A percentile compares a stretch with the other conserved stretches of the same genome.
These are phyloP conservation scores for Boletus semigastroideus DNA, from an alignment of 1,284 basidiomycete genomes.

Conservation along the genomic window DNA sequence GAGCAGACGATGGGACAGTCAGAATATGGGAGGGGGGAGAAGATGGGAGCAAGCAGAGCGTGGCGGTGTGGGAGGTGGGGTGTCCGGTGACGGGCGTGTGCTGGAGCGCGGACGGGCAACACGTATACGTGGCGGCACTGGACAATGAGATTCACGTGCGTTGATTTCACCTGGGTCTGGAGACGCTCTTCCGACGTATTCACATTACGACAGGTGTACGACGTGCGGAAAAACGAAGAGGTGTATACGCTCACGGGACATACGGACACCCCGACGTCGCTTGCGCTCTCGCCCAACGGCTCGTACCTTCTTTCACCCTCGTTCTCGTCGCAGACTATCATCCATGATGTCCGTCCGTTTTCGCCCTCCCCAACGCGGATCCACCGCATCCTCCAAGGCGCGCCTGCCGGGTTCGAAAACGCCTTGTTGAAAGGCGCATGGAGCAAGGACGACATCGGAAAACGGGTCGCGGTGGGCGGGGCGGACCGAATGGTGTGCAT, in stretches of 20 bases:
- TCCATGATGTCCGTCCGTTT: slow-evolving; percentile 91
- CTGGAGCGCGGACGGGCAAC: slow-evolving; percentile 87
- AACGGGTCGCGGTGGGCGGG: slow-evolving; percentile 74
- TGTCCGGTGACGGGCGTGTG: slow-evolving; percentile 90
- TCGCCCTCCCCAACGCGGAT: slow-evolving; percentile 78
- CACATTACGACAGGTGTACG: slow-evolving; percentile 62
- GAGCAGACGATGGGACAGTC: slow-evolving; percentile 86
- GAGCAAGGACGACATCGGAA: slow-evolving; percentile 74
- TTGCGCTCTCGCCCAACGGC: slow-evolving; percentile 88
- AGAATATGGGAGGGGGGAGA: slow-evolving; percentile 90
- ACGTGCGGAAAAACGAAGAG: slow-evolving; percentile 78
- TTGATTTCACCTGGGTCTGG: slow-evolving; percentile 8
- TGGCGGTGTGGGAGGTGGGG: slow-evolving; percentile 80
- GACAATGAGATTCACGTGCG: slow-evolving; percentile 93
- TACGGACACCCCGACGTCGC: slow-evolving; percentile 84
- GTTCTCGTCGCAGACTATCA: slow-evolving; percentile 81
- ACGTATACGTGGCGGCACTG: slow-evolving; percentile 84
- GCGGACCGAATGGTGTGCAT: slow-evolving; percentile 87
- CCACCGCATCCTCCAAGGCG: slow-evolving; percentile 77
- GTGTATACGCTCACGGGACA: slow-evolving; percentile 79
- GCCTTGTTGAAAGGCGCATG: slow-evolving; percentile 79
- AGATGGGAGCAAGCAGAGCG: slow-evolving; percentile 71
- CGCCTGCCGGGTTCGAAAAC: slow-evolving; percentile 90
- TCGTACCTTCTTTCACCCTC: slow-evolving; percentile 83
- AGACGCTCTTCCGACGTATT: neutral